These are phyloP conservation scores for Arabidopsis thaliana DNA, from an alignment of 345 rosid genomes.

Conservation along the genomic window TAIR10.1 NC_003070.9:20342001-20342500, in stretches of 20 bases:
- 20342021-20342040: background rate
- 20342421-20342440: background rate
- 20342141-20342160: slow-evolving; percentile 89
- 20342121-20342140: slow-evolving; percentile 68
- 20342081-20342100: background rate
- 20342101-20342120: slow-evolving; percentile 82
- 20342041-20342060: slow-evolving; percentile 17
- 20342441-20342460: background rate
- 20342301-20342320: slow-evolving; percentile 87
- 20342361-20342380: slow-evolving; percentile 63
- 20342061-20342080: background rate
- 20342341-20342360: slow-evolving; percentile 55
- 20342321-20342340: slow-evolving; percentile 62
- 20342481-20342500: background rate
- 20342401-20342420: slow-evolving; percentile 19
- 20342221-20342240: background rate
- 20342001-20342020: slow-evolving; percentile 26
- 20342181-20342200: slow-evolving; percentile 70
- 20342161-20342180: slow-evolving; percentile 67
- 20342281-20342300: slow-evolving; percentile 91
- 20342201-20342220: slow-evolving; percentile 77
- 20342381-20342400: background rate
- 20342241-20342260: slow-evolving; percentile 1
- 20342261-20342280: background rate
- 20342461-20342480: background rate